Conservation (phyloP, 2,329 filamentous ascomycete species). For the Botrytis paeoniae region DNA sequence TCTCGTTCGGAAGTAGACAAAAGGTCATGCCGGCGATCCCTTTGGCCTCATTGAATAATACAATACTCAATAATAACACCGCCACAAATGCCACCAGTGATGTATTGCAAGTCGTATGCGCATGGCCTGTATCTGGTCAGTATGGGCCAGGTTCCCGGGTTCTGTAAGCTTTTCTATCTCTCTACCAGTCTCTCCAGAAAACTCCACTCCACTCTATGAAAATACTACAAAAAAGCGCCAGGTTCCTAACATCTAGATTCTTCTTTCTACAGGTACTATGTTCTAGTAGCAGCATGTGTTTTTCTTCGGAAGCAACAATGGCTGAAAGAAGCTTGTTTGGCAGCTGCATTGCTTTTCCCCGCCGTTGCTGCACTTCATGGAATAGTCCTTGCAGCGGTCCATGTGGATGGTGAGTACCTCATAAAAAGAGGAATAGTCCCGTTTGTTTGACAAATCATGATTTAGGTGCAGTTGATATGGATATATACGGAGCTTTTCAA, state of each 20-base stretch:
- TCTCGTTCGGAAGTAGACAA: not conserved
- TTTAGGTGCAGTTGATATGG: constrained; percentile 62
- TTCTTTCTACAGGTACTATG: constrained; percentile 52
- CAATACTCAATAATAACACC: constrained; percentile 26
- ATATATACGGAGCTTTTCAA: constrained; percentile 66
- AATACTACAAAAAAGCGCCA: not conserved
- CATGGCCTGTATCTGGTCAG: constrained; percentile 55
- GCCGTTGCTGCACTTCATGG: constrained; percentile 62
- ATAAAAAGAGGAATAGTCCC: not conserved
- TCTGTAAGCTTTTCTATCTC: constrained; percentile 42
- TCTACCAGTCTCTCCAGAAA: not conserved
- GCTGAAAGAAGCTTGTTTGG: constrained; percentile 61
- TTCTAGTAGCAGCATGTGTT: constrained; percentile 60
- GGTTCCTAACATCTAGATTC: not conserved
- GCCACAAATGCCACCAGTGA: constrained; percentile 27
- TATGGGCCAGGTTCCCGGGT: constrained; percentile 54
- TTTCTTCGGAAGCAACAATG: constrained; percentile 60
- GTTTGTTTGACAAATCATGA: not conserved
- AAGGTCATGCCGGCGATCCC: constrained; percentile 40
- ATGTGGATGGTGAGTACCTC: constrained; percentile 51
- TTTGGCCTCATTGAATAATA: constrained; percentile 31
- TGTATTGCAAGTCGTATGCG: constrained; percentile 49
- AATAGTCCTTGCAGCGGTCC: constrained; percentile 57
- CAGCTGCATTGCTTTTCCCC: constrained; percentile 60
- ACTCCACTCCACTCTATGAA: not conserved